Base-by-base conservation (phyloP, 371 early-diverging fungal genomes). In the Blakeslea trispora region DNA sequence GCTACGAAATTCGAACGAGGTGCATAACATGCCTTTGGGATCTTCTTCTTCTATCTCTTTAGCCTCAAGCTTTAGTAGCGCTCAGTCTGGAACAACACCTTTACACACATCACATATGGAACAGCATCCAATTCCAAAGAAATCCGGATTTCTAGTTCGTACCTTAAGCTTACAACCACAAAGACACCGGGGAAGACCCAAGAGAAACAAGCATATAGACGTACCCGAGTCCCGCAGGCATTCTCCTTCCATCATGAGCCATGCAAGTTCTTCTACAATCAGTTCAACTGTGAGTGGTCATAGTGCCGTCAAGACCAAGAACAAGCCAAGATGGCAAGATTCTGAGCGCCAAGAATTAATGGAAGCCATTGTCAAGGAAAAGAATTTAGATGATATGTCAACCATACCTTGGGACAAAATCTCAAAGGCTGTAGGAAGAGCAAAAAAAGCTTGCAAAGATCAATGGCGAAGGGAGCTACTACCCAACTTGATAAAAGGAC, bases 361-460 rank as follows among this genome's bases (percentile, higher is more conserved):
- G 8, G 57, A 65, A 35, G 71, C 72, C 1, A 66, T 77, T 39
- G 64, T 67, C 0, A 63, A 60, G 14, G 72, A 72, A 14, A 77
- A 74, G 39, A 37, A 63, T 3, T 41, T 77, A 31, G 71, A 74
- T 47, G 64, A 74, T 37, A 77, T 77, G 78, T 21, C 69, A 11
- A 64, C 65, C 9, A 72, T 70, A 47, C 55, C 44, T 14, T 77
- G 78, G 78, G 71, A 72, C 32, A 45, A 45, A 9, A 72, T 77
- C 37, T 57, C 78, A 5, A 21, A 39, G 14, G 50, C 31, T 0
- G 78, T 77, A 1, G 75, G 72, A 3, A 58, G 72, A 3, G 62
- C 72, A 11, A 69, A 67, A 22, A 77, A 77, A 49, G 68, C 78
- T 3, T 77, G 78, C 21, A 74, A 77, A 24, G 78, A 77, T 59